Conservation (phyloP, 2,329 filamentous ascomycete species). For the Sarocladium brachiariae region DNA sequence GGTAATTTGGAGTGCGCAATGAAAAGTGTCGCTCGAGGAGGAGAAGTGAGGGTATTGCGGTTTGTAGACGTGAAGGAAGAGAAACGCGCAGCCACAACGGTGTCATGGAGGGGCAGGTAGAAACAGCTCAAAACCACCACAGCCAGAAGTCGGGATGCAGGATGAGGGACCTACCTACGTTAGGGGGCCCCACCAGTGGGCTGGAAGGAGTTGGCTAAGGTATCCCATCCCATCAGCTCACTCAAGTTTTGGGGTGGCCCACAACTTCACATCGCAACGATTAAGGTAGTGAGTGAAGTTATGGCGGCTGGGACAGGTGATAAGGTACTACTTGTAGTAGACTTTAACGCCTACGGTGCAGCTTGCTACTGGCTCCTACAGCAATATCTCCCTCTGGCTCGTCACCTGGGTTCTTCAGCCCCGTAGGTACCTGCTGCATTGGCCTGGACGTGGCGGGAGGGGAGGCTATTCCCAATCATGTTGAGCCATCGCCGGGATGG, state of each 20-base stretch:
- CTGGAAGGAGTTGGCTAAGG: no score
- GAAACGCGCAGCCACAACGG: constrained; percentile 8
- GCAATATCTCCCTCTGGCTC: background rate
- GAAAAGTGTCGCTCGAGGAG: constrained; percentile 5
- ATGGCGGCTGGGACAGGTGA: no score
- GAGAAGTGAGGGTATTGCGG: constrained; percentile 4
- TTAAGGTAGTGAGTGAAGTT: no score
- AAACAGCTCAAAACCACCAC: background rate
- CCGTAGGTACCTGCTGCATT: no score
- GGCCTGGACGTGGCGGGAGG: background rate
- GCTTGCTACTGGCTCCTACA: no score
- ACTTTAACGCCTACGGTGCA: no score
- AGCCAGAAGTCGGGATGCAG: no score
- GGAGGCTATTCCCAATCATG: background rate
- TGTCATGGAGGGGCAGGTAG: constrained; percentile 7
- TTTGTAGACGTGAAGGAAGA: constrained; percentile 3
- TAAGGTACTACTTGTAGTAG: no score
- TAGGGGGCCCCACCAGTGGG: no score
- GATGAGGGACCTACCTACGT: no score
- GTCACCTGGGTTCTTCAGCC: no score
- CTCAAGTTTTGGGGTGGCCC: constrained; percentile 1
- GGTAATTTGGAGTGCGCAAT: constrained; percentile 7
- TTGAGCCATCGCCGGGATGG: background rate
- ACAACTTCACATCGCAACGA: background rate
- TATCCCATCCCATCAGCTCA: constrained; percentile 4